These are phyloP conservation scores for Salvia rosmarinus DNA, from an alignment of 257 asterid genomes.

Conservation along the genomic window DNA sequence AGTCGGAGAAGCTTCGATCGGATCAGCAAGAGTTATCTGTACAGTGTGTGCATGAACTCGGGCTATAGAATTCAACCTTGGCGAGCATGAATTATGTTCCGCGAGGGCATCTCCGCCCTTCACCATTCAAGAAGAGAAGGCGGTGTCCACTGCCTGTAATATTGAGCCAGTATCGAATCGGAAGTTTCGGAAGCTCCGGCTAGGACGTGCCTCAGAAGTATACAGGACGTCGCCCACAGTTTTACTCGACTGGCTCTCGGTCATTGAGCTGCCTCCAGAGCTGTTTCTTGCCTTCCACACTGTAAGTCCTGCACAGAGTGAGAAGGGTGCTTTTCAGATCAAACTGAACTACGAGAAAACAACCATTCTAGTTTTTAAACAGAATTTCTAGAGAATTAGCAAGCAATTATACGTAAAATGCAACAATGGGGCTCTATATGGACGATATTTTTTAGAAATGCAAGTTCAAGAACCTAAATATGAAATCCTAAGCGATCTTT, in stretches of 20 bases:
- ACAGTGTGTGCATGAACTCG: constrained; percentile 35
- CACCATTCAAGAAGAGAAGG: constrained; percentile 49
- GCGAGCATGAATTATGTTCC: constrained; percentile 17
- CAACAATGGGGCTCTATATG: background rate
- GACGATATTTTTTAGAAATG: no score
- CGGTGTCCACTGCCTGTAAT: constrained; percentile 63
- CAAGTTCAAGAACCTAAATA: no score
- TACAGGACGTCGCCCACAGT: constrained; percentile 45
- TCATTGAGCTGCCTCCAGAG: constrained; percentile 59
- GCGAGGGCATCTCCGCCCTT: background rate
- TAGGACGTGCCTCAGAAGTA: constrained; percentile 46
- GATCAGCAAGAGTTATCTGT: constrained; percentile 35
- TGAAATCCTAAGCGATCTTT: no score
- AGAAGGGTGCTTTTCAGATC: constrained; percentile 11
- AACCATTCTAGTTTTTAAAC: background rate
- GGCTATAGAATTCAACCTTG: background rate
- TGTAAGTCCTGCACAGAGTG: constrained; percentile 53
- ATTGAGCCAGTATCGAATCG: constrained; percentile 66
- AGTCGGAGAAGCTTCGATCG: background rate
- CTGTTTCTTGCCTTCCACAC: constrained; percentile 75
- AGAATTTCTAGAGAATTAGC: background rate
- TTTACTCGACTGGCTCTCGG: constrained; percentile 56
- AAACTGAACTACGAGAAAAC: background rate
- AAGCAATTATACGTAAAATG: background rate
- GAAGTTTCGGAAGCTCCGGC: constrained; percentile 71